Conservation (phyloP, 1,284 basidiomycete genomes). For the Salmacisia buchloeana region DNA sequence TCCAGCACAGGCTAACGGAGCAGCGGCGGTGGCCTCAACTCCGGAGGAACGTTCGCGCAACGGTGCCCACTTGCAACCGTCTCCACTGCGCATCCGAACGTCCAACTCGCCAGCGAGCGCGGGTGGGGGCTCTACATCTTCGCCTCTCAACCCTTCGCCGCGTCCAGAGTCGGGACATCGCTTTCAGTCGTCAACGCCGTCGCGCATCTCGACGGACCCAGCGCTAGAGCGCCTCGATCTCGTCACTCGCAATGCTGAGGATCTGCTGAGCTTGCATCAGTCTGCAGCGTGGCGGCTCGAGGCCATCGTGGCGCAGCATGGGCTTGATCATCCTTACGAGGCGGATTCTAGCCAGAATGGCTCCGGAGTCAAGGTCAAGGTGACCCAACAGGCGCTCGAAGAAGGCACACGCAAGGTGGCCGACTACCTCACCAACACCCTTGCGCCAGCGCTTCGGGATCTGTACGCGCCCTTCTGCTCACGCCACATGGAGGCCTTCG, state of each 20-base stretch:
- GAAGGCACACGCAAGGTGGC: constrained; percentile 5
- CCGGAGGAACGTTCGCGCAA: too few relatives aligned
- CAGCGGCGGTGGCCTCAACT: too few relatives aligned
- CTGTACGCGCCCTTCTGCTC: constrained; percentile 45
- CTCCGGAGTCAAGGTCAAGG: constrained; percentile 5
- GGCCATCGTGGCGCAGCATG: constrained; percentile 26
- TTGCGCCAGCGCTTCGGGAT: constrained; percentile 18
- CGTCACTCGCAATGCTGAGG: constrained; percentile 40
- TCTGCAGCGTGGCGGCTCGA: constrained; percentile 33
- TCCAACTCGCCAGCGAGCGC: too few relatives aligned
- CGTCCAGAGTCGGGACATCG: not conserved
- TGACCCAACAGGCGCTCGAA: not conserved
- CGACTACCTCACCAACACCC: constrained; percentile 28
- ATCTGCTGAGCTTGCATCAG: constrained; percentile 37
- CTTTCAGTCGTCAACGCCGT: not conserved
- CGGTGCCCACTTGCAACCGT: too few relatives aligned
- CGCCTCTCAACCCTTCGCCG: not conserved
- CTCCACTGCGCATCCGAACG: too few relatives aligned
- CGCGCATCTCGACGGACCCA: not conserved
- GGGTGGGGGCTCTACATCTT: not conserved
- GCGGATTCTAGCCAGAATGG: not conserved
- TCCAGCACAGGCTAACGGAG: too few relatives aligned
- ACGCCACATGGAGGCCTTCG: constrained; percentile 44
- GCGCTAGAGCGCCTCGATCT: constrained; percentile 19
- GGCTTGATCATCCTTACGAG: constrained; percentile 16